Base-by-base conservation (phyloP, 495 filamentous ascomycete species). In the Neurospora cerealis region DNA sequence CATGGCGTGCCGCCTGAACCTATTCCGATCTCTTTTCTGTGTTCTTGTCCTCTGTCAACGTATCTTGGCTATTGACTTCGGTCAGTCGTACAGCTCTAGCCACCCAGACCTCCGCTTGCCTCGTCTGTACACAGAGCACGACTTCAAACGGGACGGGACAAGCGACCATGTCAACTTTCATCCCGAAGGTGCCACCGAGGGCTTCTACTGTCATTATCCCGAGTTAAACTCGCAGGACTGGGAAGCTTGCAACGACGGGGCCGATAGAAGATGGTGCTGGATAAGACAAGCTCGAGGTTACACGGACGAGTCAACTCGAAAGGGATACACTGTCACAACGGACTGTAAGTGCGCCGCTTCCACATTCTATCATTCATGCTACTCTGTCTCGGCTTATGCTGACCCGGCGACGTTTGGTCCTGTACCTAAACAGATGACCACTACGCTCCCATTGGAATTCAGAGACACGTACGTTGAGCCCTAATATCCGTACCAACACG, bases 151-250 rank as follows among this genome's bases (percentile, higher is more conserved):
- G 3, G 6, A 17, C 54, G 7, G 3, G 48, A 28, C 21, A 60
- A 60, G 15, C 15, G 1, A 5, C 4, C 42, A 48, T 19, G 42
- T 75, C 54, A 39, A 37, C 2, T 75, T 75, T 17, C 42, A 71
- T 34, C 74, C 74, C 13, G 71, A 48, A 17, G 74, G 74, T 15
- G 44, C 74, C 9, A 41, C 72, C 10, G 28, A 38, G 11, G 72
- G 66, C 11, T 73, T 75, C 54, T 38, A 37, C 24, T 75, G 74
- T 24, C 69, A 73, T 21, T 75, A 75, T 39, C 74, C 74, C 1
- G 24, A 39, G 6, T 54, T 75, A 0, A 69, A 44, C 39, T 32
- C 72, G 4, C 8, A 37, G 4, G 28, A 21, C 9, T 75, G 74
- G 74, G 74, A 75, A 19, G 66, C 36, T 19, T 75, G 74, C 69